phyloP scores from a whole-genome alignment of 1,284 basidiomycete genomes.

The Microbotryum lychnidis-dioicae region DNA sequence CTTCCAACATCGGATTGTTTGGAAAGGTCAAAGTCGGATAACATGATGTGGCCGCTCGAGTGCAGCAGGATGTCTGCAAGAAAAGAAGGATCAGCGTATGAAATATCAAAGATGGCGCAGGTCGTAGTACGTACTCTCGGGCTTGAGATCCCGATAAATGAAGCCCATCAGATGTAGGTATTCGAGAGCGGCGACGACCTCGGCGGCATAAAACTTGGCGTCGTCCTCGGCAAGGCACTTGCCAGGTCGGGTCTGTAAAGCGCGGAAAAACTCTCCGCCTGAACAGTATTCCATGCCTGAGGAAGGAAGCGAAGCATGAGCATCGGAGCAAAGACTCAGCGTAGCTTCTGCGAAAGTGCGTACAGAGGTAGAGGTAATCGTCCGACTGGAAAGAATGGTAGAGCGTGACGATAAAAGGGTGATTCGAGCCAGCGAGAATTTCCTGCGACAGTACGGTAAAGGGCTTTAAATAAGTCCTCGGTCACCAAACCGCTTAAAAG shows the following conservation, averaged over 20 bases:
- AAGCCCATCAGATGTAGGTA: slow-evolving; percentile 98
- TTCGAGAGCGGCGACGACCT: slow-evolving; percentile 95
- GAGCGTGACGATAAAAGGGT: slow-evolving; percentile 94
- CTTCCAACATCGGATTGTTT: slow-evolving; percentile 73
- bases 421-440: slow-evolving; percentile 89
- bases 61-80: slow-evolving; percentile 87
- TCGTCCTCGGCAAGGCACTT: slow-evolving; percentile 94
- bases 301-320: no score
- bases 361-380: slow-evolving; percentile 82
- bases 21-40: slow-evolving; percentile 98
- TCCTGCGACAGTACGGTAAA: slow-evolving; percentile 44
- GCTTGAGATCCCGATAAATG: slow-evolving; percentile 98
- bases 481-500: not conserved
- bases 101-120: not conserved
- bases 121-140: slow-evolving; percentile 69
- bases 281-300: slow-evolving; percentile 92
- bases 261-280: slow-evolving; percentile 98
- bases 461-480: not conserved
- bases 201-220: slow-evolving; percentile 94
- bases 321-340: not conserved
- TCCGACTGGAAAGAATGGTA: slow-evolving; percentile 98
- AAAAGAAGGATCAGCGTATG: not conserved
- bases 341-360: not conserved
- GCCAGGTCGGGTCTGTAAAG: slow-evolving; percentile 85
- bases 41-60: slow-evolving; percentile 97